Evolutionary conservation across 1,284 basidiomycete genomes (phyloP), one percentile per base, ranked within the genome.

Genomic region (Coriolopsis trogii): DNA sequence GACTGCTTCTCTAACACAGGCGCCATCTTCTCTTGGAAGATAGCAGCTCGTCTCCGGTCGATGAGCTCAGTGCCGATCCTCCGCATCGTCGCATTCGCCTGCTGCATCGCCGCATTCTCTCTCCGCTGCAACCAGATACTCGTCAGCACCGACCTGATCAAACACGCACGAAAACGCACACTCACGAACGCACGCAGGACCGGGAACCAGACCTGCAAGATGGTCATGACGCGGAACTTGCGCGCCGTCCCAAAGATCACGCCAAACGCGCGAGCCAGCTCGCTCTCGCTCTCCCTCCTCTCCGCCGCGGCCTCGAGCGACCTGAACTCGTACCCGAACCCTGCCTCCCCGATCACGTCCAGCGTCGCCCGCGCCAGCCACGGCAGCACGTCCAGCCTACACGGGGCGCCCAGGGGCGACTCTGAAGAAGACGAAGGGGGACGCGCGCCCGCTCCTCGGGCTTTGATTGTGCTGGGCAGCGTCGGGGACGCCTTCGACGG

Each of bases 261-360:
- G 36, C 72, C 69, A 62, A 85, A 85, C 6, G 83, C 80, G 23
- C 70, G 59, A 16, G 82, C 76, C 24, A 88, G 78, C 61, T 84
- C 81, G 63, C 81, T 75, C 40, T 68, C 73, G 25, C 69, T 62
- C 50, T 72, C 70, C 21, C 70, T 64, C 8, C 55, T 34, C 23
- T 41, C 48, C 13, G 60, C 59, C 8, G 64, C 63, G 15, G 59
- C 39, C 26, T 64, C 64, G 31, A 84, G 73, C 4, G 80, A 70
- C 43, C 81, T 70, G 69, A 89, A 86, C 18, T 73, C 60, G 68
- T 88, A 89, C 41, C 79, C 82, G 62, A 89, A 89, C 6, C 81
- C 80, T 16, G 88, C 84, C 37, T 84, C 72, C 5, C 87, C 87
- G 49, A 92, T 89, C 36, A 87, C 77, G 60, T 90, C 89, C 13